phyloP scores from a whole-genome alignment of 1,284 basidiomycete species.

The Porogramme epimiltina region DNA sequence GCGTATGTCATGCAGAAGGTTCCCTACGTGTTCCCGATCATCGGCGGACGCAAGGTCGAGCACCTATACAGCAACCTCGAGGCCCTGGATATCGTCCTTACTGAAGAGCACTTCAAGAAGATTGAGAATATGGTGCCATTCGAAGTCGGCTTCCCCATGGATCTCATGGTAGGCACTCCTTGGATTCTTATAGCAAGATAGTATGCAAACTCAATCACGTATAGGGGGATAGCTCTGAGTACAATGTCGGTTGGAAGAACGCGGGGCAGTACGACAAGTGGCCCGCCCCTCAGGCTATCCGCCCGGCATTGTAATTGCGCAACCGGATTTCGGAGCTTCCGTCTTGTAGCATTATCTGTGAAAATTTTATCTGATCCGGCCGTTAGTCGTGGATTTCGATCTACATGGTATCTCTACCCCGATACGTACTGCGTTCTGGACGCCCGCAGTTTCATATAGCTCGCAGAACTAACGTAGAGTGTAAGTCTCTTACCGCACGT shows the following conservation, averaged over 20 bases:
- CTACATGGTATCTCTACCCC: too few species aligned
- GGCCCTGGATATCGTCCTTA: slow-evolving; percentile 23
- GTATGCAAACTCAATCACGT: neutral
- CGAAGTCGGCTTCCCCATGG: slow-evolving; percentile 35
- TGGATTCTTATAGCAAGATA: neutral
- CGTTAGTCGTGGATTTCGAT: too few species aligned
- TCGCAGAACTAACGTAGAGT: too few species aligned
- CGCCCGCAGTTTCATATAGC: too few species aligned
- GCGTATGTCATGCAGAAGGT: slow-evolving; percentile 28
- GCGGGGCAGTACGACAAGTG: slow-evolving; percentile 26
- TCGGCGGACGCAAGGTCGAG: slow-evolving; percentile 34
- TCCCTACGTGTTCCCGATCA: slow-evolving; percentile 26
- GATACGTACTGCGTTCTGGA: too few species aligned
- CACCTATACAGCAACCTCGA: slow-evolving; percentile 37
- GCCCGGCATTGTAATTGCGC: slow-evolving; percentile 12
- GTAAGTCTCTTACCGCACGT: too few species aligned
- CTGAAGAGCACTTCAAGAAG: slow-evolving; percentile 19
- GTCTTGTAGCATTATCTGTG: too few species aligned
- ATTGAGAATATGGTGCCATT: slow-evolving; percentile 20
- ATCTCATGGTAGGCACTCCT: slow-evolving; percentile 11
- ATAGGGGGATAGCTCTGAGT: slow-evolving; percentile 24
- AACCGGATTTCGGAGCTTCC: too few species aligned
- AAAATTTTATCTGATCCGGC: too few species aligned
- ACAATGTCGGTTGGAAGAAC: slow-evolving; percentile 14
- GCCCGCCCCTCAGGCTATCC: slow-evolving; percentile 19